Evolutionary conservation across 2,329 filamentous ascomycete genomes (phyloP).

Genomic region (Fusarium odoratissimum): DNA sequence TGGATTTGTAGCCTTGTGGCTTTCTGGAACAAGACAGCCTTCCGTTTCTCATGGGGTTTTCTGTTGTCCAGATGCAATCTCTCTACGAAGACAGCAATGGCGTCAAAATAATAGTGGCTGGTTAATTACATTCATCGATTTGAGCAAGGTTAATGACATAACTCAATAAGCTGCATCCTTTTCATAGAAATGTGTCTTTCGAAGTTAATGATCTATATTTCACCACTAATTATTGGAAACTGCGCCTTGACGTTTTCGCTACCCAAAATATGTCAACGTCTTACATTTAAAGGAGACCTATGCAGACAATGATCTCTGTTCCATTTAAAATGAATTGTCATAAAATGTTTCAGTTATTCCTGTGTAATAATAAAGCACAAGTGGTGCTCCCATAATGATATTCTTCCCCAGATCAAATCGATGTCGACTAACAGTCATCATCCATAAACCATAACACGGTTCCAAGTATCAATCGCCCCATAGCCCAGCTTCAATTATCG

Average conservation of each 20-base stretch:
- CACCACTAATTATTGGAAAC: too few species aligned
- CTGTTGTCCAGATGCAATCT: not conserved
- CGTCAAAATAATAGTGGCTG: not conserved
- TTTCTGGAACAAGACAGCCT: not conserved
- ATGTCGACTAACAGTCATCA: not conserved
- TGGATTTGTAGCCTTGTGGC: fast-evolving
- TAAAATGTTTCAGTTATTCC: too few species aligned
- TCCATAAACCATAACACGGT: not conserved
- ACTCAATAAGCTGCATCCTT: too few species aligned
- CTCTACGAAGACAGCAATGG: not conserved
- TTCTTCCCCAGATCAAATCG: not conserved
- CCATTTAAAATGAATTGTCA: not conserved
- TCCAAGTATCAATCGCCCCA: too few species aligned
- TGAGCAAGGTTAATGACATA: too few species aligned
- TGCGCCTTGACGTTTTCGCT: not conserved
- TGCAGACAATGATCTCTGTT: not conserved
- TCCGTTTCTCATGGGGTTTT: fast-evolving
- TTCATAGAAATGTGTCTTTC: not conserved
- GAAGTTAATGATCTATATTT: fast-evolving
- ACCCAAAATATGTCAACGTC: too few species aligned
- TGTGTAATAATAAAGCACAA: too few species aligned
- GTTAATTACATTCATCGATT: fast-evolving
- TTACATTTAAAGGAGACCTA: not conserved
- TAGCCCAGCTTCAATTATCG: not conserved
- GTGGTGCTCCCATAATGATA: not conserved